Base-by-base conservation (phyloP, 2,329 filamentous ascomycete genomes). In the Hortaea sp. region DNA sequence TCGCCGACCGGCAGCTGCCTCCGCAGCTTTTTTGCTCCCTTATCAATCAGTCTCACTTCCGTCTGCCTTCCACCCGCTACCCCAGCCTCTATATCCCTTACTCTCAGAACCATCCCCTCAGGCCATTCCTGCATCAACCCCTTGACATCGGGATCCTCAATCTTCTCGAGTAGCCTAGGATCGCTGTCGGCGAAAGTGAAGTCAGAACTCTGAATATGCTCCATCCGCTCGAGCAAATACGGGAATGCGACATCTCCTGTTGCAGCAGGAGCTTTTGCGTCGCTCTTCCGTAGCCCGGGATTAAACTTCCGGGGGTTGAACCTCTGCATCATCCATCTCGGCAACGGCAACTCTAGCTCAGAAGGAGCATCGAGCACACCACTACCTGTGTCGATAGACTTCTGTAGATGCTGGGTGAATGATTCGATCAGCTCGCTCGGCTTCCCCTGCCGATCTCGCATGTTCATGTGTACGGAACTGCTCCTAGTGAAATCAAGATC, bases 141-240 rank as follows among this genome's bases (percentile, higher is more conserved):
- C 13, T 29, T 29, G 28, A 45, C 34, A 11, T 30, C 41, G 7
- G 40, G 34, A 27, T 41, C 42, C 12, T 34, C 28, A 7, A 27
- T n/a, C 13, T 10, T 39, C 32, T 9, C 7, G 32, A n/a, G 9
- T 35, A 9, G 7, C 2, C 35, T 30, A 5, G 41, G 39, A 7
- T 41, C 39, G 20, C 32, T 27, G 4, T n/a, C 27, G 3, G 53
- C 46, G 4, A 28, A 32, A 20, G 2, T 20, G 39, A 58, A 57
- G 11, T 47, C 34, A 1, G 52, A 39, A 31, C 29, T 48, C 38
- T 57, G 53, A 5, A 48, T 48, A 32, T 59, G 55, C 52, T 61
- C 59, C 32, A 62, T 56, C 7, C 56, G 49, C 27, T 60, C 58
- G 30, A 61, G 52, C 6, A 59, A 27, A 42, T 63, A 62, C 11